phyloP scores from a whole-genome alignment of 176 grass and related monocot genomes.

The Ampelocalamus luodianensis region DNA sequence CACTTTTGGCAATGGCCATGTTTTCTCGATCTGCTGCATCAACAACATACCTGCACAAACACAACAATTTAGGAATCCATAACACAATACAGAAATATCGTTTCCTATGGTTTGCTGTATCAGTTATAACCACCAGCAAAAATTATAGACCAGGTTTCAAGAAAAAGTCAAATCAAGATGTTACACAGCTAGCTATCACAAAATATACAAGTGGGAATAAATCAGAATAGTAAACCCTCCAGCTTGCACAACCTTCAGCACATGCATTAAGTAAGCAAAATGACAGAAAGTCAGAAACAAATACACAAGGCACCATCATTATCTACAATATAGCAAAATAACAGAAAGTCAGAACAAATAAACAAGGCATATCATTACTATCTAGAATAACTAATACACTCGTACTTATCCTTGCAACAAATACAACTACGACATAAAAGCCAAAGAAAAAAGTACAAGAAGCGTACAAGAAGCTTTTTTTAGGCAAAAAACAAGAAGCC shows the following conservation, averaged over 20 bases:
- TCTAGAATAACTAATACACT: constrained; percentile 6
- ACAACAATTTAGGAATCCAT: constrained; percentile 17
- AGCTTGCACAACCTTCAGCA: constrained; percentile 12
- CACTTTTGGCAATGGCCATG: constrained; percentile 82
- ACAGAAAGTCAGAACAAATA: constrained; percentile 5
- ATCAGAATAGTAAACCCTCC: constrained; percentile 1
- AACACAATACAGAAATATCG: neutral
- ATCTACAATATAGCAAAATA: constrained; percentile 3
- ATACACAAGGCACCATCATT: constrained; percentile 6
- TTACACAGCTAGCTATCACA: constrained; percentile 17
- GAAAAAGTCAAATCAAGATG: neutral
- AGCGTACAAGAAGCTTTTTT: neutral
- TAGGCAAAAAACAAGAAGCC: neutral
- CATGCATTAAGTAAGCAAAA: constrained; percentile 17
- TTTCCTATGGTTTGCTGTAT: neutral
- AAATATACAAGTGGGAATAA: constrained; percentile 17
- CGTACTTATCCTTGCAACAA: constrained; percentile 19
- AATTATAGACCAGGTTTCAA: neutral
- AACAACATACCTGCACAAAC: constrained; percentile 83
- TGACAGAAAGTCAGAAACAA: constrained; percentile 33
- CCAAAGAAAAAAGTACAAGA: constrained; percentile 15
- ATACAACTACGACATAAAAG: constrained; percentile 14
- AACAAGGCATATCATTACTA: constrained; percentile 2
- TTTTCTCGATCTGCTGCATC: constrained; percentile 92
- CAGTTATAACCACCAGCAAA: constrained; percentile 14